Conservation (phyloP, 2,329 filamentous ascomycete species). For the Plectosphaerella plurivora region DNA sequence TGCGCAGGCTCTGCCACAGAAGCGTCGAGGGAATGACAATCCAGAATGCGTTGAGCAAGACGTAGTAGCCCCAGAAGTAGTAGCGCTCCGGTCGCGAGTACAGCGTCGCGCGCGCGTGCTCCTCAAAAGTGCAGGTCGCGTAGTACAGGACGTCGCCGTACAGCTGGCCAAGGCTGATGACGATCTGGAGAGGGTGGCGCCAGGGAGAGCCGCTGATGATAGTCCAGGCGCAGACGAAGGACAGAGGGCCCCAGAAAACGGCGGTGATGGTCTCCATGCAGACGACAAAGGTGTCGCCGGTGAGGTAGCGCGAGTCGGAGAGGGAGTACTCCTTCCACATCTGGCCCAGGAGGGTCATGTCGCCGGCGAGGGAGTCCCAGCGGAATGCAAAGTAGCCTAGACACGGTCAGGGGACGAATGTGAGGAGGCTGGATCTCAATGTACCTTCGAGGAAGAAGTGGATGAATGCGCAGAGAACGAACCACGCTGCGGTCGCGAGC, state of each 20-base stretch:
- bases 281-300: conserved; percentile 47
- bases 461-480: conserved; percentile 61
- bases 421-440: too few relatives aligned
- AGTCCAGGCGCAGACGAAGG: conserved; percentile 38
- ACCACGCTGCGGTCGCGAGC: conserved; percentile 65
- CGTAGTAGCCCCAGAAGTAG: conserved; percentile 50
- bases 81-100: conserved; percentile 46
- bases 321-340: conserved; percentile 56
- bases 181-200: conserved; percentile 42
- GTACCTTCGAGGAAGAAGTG: conserved; percentile 37
- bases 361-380: conserved; percentile 32
- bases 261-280: conserved; percentile 52
- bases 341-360: conserved; percentile 42
- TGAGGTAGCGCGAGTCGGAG: conserved; percentile 52
- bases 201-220: conserved; percentile 38
- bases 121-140: conserved; percentile 39
- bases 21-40: conserved; percentile 40
- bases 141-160: conserved; percentile 53
- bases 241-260: conserved; percentile 48
- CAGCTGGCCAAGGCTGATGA: conserved; percentile 41
- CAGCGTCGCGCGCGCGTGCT: conserved; percentile 28
- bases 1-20: conserved; percentile 21
- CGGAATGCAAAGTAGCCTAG: conserved; percentile 46
- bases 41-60: conserved; percentile 50
- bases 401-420: conserved; percentile 2